These are phyloP conservation scores for Microstegium vimineum DNA, from an alignment of 176 grass and related monocot genomes.

Conservation along the genomic window DNA sequence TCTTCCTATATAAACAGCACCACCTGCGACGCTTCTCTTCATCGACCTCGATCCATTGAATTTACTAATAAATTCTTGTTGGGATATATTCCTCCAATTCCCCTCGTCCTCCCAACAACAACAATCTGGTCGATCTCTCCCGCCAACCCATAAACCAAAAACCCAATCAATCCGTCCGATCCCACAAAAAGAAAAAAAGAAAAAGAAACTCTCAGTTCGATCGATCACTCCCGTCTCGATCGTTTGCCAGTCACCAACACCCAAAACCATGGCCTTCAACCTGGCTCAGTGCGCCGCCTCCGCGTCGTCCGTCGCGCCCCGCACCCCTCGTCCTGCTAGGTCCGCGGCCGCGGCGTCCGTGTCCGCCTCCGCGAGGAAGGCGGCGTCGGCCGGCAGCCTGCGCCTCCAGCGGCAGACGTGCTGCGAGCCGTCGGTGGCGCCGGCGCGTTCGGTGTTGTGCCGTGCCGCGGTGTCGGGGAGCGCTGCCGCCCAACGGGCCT, in stretches of 20 bases:
- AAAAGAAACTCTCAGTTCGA: background rate
- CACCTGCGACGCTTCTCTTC: background rate
- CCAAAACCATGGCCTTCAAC: conserved; percentile 42
- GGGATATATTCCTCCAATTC: conserved; percentile 26
- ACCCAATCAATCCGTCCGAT: too few species aligned
- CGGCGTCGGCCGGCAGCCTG: background rate
- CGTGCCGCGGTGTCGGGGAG: background rate
- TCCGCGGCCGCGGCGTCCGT: background rate
- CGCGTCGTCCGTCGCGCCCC: background rate
- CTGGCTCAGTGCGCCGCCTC: conserved; percentile 25
- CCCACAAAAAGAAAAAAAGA: too few species aligned
- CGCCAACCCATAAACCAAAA: background rate
- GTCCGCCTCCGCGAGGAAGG: background rate
- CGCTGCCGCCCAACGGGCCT: background rate
- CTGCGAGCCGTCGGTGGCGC: conserved; percentile 6
- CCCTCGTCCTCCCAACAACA: conserved; percentile 26
- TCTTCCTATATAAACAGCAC: background rate
- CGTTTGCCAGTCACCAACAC: background rate
- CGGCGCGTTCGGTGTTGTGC: conserved; percentile 10
- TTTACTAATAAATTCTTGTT: conserved; percentile 7
- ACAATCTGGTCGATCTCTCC: conserved; percentile 16
- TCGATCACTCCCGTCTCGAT: background rate
- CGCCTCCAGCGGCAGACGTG: background rate
- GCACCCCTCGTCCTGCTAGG: background rate
- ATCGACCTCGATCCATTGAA: conserved; percentile 25